Conservation (phyloP, 352 stramenopile species). For the Globisporangium mamillatum region DNA sequence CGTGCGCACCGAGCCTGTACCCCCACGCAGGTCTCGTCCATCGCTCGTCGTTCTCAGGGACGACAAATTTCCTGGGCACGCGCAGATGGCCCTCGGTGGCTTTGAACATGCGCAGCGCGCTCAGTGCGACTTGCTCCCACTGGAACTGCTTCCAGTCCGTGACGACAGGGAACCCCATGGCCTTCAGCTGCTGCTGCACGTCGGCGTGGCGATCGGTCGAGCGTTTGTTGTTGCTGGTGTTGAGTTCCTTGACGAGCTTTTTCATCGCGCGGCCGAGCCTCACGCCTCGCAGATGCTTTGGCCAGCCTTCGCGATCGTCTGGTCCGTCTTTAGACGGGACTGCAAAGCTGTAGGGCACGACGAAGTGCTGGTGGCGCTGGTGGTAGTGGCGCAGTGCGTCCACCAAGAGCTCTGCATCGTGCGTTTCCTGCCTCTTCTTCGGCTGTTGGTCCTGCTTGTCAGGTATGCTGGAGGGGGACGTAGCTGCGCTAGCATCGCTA, state of each 20-base stretch:
- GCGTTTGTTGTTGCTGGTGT: neutral
- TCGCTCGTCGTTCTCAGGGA: constrained; percentile 16
- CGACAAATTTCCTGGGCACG: constrained; percentile 12
- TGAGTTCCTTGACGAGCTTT: constrained; percentile 20
- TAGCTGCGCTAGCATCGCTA: neutral
- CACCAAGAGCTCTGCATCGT: neutral
- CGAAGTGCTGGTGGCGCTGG: constrained; percentile 36
- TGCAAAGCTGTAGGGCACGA: constrained; percentile 40
- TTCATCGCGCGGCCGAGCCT: constrained; percentile 36
- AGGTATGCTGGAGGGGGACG: neutral
- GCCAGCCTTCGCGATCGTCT: constrained; percentile 23
- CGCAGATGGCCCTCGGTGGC: constrained; percentile 8
- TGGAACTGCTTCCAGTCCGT: constrained; percentile 43
- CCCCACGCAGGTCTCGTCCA: constrained; percentile 11
- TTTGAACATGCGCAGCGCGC: constrained; percentile 9
- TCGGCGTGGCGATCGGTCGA: neutral
- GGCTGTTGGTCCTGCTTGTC: neutral
- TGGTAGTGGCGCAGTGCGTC: constrained; percentile 37
- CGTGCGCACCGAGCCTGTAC: constrained; percentile 12
- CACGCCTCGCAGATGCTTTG: constrained; percentile 31
- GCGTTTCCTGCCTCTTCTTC: neutral
- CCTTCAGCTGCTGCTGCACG: constrained; percentile 22
- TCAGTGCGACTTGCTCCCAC: constrained; percentile 11
- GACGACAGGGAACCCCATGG: constrained; percentile 29
- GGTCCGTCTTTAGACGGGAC: constrained; percentile 16